phyloP scores from a whole-genome alignment of 164 flowering plant species.

The Umbilicus rupestris region DNA sequence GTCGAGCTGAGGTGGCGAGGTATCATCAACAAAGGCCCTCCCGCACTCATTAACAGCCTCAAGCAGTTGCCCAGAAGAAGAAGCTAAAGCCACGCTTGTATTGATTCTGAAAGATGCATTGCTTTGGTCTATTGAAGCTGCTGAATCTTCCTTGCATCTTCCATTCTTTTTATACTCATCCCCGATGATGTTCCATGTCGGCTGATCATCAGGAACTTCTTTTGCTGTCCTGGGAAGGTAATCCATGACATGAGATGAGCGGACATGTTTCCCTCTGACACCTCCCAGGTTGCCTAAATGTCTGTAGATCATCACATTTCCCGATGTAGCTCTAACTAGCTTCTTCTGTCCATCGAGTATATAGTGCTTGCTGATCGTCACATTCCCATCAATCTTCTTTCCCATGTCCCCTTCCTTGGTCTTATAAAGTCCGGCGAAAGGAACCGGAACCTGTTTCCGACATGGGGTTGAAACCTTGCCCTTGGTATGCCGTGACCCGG shows the following conservation, averaged over 20 bases:
- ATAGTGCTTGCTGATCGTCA: background rate
- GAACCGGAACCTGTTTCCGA: background rate
- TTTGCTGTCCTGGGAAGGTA: background rate
- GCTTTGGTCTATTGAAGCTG: background rate
- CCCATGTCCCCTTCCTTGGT: background rate
- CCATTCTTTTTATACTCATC: background rate
- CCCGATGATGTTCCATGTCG: background rate
- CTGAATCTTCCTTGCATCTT: background rate
- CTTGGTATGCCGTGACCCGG: background rate
- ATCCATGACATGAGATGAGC: background rate
- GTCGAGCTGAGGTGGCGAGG: no score
- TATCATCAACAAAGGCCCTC: background rate
- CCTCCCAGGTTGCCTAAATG: background rate
- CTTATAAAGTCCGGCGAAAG: background rate
- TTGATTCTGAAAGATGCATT: background rate
- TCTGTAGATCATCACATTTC: slow-evolving; percentile 2
- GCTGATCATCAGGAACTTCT: background rate
- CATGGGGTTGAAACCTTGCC: background rate
- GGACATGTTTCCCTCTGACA: background rate
- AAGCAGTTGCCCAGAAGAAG: background rate
- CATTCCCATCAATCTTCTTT: no score
- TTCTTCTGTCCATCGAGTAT: background rate
- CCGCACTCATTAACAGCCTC: background rate
- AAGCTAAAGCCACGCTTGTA: background rate
- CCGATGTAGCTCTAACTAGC: slow-evolving; percentile 4